Evolutionary conservation across 805 yeast species (phyloP), one percentile per base, ranked within the genome.

Genomic region (Zygotorulaspora danielsina): DNA sequence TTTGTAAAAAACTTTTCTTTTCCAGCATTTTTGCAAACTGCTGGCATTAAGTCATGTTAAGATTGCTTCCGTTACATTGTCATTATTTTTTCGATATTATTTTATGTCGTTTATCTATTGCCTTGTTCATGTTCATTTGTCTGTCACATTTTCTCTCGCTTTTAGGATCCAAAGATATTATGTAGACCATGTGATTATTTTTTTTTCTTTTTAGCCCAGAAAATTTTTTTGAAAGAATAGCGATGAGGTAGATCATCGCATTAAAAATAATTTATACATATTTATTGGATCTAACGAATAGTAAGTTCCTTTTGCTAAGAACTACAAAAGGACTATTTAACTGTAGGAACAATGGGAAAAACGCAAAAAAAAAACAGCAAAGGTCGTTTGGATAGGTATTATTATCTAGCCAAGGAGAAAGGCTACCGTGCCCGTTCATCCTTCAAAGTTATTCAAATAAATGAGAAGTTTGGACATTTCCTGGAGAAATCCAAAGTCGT

Each of bases 381-480:
- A 75, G 98, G 98, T 73, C 97, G 98, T 80, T 81, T 93, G 64
- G 98, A 93, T 71, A 84, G 90, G 55, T 93, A 93, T 83, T 93
- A 93, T 65, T 84, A 78, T 63, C 77, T 93, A 25, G 98, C 98
- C 24, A 93, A 93, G 62, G 98, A 93, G 66, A 93, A 90, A 59
- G 98, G 98, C 32, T 93, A 93, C 59, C 78, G 99, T 64, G 98
- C 98, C 36, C 95, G 98, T 76, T 93, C 99, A 30, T 88, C 97
- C 19, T 93, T 93, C 70, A 93, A 93, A 63, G 76, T 93, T 53
- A 73, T 93, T 44, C 98, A 93, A 64, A 85, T 93, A 45, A 93
- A 93, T 67, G 96, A 93, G 61, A 93, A 93, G 63, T 93, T 79
- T 71, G 97, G 97, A 24, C 96, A 89, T 65, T 93, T 93, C 62